Percentiles rank a stretch among this genome's conserved stretches.
Evolutionary conservation across 1,284 basidiomycete genomes (phyloP).

Genomic region (Takashimella tepidaria): DNA sequence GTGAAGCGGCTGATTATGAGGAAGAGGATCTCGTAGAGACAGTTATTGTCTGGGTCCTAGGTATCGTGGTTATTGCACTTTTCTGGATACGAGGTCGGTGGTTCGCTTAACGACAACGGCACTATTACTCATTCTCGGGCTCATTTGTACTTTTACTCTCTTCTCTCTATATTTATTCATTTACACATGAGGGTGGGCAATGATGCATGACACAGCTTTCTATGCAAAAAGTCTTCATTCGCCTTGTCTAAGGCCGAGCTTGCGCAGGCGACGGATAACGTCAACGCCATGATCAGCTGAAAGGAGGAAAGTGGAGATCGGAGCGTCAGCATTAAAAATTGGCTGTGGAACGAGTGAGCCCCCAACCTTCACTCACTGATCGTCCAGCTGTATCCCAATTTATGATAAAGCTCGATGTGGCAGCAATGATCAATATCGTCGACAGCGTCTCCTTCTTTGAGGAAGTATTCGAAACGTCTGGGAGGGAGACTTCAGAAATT

Average conservation of each 20-base stretch:
- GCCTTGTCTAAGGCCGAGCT: neutral
- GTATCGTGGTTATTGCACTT: constrained; percentile 15
- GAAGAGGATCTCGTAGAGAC: constrained; percentile 33
- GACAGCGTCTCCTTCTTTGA: neutral
- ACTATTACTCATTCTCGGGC: too few species aligned
- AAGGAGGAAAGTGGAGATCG: too few species aligned
- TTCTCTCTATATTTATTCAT: too few species aligned
- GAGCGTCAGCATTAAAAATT: too few species aligned
- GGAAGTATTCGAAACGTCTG: neutral
- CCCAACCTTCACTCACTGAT: neutral
- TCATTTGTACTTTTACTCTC: too few species aligned
- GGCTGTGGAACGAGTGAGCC: too few species aligned
- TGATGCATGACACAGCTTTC: too few species aligned
- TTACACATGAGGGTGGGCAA: too few species aligned
- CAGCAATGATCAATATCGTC: neutral
- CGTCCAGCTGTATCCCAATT: neutral
- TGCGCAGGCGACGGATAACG: neutral
- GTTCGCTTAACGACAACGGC: neutral
- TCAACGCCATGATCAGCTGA: neutral
- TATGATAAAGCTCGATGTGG: neutral
- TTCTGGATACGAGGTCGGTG: constrained; percentile 12
- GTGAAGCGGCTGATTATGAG: constrained; percentile 14
- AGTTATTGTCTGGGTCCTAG: constrained; percentile 24
- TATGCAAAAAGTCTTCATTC: neutral
- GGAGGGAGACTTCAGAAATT: neutral